Percentiles rank a stretch among this genome's conserved stretches.
These are phyloP conservation scores for Tolypocladium ovalisporum DNA, from an alignment of 2,329 filamentous ascomycete species.

Conservation along the genomic window DNA sequence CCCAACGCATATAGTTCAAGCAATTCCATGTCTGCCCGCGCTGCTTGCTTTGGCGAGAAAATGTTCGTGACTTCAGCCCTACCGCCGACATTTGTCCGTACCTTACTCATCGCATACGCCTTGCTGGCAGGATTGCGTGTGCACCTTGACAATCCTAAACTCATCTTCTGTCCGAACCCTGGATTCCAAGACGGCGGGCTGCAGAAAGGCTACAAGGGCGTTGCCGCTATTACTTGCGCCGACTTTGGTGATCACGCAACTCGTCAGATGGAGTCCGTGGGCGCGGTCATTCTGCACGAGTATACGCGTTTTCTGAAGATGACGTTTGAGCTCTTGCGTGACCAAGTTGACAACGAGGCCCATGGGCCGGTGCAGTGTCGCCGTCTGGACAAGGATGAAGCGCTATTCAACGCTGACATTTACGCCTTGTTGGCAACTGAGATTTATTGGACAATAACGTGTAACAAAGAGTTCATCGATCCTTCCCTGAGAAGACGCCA, in stretches of 20 bases:
- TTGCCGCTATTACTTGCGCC: neutral
- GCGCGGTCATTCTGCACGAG: neutral
- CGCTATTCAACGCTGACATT: neutral
- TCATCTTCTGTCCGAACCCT: neutral
- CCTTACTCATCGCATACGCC: too few species aligned
- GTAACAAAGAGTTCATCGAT: neutral
- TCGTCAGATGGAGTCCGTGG: neutral
- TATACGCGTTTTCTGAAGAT: neutral
- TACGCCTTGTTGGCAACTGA: neutral
- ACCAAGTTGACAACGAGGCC: neutral
- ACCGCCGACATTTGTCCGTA: neutral
- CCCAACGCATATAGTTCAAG: too few species aligned
- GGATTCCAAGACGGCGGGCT: neutral
- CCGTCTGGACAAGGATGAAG: neutral
- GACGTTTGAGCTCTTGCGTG: neutral
- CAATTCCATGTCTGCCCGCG: too few species aligned
- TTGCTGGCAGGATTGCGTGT: too few species aligned
- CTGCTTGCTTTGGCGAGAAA: neutral
- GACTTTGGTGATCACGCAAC: accelerated
- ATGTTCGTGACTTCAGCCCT: neutral
- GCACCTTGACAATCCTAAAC: neutral
- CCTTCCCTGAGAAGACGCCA: too few species aligned
- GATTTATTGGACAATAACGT: neutral
- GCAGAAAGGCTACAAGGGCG: neutral
- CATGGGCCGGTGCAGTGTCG: neutral